Conservation (phyloP, 78 protist species). For the slime mould (Dictyostelium discoideum) region DNA sequence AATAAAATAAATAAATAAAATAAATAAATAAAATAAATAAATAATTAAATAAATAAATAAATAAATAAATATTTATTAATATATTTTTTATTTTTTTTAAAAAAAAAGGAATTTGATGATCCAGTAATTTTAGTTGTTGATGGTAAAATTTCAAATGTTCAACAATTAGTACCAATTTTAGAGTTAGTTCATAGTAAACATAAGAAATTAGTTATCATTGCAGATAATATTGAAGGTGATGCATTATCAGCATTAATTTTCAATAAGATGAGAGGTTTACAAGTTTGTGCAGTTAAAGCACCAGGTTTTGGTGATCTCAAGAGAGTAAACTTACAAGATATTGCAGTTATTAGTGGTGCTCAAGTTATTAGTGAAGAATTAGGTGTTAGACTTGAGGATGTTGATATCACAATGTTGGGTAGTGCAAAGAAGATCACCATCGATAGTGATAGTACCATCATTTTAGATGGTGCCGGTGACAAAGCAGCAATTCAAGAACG, state of each 20-base stretch:
- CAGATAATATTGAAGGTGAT: slow-evolving; percentile 97
- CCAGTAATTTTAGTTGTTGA: slow-evolving; percentile 88
- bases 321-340: slow-evolving; percentile 96
- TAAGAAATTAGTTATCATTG: slow-evolving; percentile 94
- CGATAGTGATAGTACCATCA: slow-evolving; percentile 95
- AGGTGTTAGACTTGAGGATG: slow-evolving; percentile 79
- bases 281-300: slow-evolving; percentile 97
- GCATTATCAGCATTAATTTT: slow-evolving; percentile 95
- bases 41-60: too few species aligned
- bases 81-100: background rate
- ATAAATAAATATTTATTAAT: too few species aligned
- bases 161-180: slow-evolving; percentile 92
- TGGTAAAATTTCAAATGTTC: slow-evolving; percentile 88
- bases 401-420: slow-evolving; percentile 90
- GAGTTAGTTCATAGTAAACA: slow-evolving; percentile 80
- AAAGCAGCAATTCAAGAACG: slow-evolving; percentile 92
- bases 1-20: too few species aligned
- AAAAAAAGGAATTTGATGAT: slow-evolving; percentile 89
- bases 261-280: slow-evolving; percentile 95
- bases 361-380: slow-evolving; percentile 86
- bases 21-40: too few species aligned
- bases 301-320: slow-evolving; percentile 99
- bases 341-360: slow-evolving; percentile 98
- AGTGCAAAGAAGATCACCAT: slow-evolving; percentile 87
- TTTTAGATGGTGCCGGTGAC: slow-evolving; percentile 97